phyloP scores from a whole-genome alignment of 1,284 basidiomycete genomes.

The Moesziomyces sp. region DNA sequence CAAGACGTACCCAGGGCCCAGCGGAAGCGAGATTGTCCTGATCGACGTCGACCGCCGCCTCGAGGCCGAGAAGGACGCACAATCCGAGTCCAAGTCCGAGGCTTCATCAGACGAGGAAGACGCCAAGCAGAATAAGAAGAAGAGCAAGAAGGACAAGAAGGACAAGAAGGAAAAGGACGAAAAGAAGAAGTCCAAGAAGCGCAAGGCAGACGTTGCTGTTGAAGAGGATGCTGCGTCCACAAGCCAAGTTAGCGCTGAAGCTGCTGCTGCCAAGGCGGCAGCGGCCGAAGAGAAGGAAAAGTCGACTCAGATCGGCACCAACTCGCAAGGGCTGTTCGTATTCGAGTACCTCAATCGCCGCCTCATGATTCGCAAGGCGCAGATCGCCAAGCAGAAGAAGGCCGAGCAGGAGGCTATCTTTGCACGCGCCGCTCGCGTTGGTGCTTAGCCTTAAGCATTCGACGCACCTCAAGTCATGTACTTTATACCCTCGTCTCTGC shows the following conservation, averaged over 20 bases:
- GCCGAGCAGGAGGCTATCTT: constrained; percentile 56
- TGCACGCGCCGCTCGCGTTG: constrained; percentile 48
- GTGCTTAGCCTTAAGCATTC: constrained; percentile 16
- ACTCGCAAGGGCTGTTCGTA: constrained; percentile 45
- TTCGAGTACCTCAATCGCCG: constrained; percentile 61
- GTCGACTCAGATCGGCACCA: constrained; percentile 43
- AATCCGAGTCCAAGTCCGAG: constrained; percentile 6
- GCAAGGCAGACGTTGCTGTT: constrained; percentile 10
- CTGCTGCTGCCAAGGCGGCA: background rate
- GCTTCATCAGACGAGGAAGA: constrained; percentile 9
- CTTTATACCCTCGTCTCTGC: constrained; percentile 20
- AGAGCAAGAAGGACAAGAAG: constrained; percentile 20
- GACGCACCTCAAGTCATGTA: constrained; percentile 1
- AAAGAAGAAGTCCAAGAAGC: constrained; percentile 25
- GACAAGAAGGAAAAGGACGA: constrained; percentile 24
- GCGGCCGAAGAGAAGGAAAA: constrained; percentile 37
- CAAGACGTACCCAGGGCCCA: constrained; percentile 45
- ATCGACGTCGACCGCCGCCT: constrained; percentile 48
- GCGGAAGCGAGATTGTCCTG: constrained; percentile 36
- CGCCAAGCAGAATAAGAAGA: constrained; percentile 17
- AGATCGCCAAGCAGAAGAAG: constrained; percentile 51
- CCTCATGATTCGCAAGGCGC: constrained; percentile 59
- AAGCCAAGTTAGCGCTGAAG: constrained; percentile 7
- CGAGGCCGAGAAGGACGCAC: constrained; percentile 13
- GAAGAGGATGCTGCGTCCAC: constrained; percentile 1